Base-by-base conservation (phyloP, 257 asterid species). In the Thymus mandschuricus region DNA sequence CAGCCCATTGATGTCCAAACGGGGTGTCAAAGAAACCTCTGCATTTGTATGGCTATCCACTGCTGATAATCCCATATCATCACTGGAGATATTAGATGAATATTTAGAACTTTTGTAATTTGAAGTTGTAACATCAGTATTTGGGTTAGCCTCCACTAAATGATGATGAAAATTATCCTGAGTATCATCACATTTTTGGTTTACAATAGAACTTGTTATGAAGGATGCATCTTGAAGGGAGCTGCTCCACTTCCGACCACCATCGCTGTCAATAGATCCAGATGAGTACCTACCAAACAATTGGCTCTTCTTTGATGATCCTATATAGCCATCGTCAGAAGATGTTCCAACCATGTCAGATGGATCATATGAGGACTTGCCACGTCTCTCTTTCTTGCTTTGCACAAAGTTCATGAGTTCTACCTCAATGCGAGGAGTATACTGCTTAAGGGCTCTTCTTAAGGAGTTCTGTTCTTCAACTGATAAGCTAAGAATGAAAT, bases 371-470 rank as follows among this genome's bases (percentile, higher is more conserved):
- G 89, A 82, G 67, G 85, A 85, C 85, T 95, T 95, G 44, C 91
- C 84, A 33, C 98, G 99, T 58, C 87, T 87, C 80, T 94, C 98
- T 86, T 86, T 94, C 89, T 95, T 95, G 86, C 83, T 89, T 76
- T 95, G 99, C 66, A 95, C 79, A 85, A 84, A 92, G 81, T 89
- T 95, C 97, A 95, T 88, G 86, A 95, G 78, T 58, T 95, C 99
- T 63, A 95, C 99, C 84, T 95, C 99, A 64, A 95, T 89, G 73
- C 99, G 99, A 69, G 99, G 99, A 67, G 99, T 95, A 69, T 89
- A 83, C 82, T 92, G 98, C 83, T 95, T 95, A 65, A 95, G 96
- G 68, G 95, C 98, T 69, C 99, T 86, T 64, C 99, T 90, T 82
- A 95, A 78, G 48, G 96, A 86, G 81, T 92, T 95, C 76, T 95